Conservation (phyloP, 345 rosid genomes). For the Aquilaria sinensis region DNA sequence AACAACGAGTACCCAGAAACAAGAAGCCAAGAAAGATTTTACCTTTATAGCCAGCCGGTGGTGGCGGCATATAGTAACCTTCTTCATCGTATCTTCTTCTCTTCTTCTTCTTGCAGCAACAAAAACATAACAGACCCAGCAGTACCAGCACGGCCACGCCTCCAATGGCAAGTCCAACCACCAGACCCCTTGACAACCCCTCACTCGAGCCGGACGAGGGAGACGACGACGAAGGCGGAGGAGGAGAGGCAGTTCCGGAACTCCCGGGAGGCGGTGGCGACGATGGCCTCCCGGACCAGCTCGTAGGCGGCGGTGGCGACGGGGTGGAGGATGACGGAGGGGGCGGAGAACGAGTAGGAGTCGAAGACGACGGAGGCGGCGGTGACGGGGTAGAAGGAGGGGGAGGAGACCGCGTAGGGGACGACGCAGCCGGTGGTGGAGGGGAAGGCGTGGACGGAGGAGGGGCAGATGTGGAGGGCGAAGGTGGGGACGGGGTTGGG, state of each 20-base stretch:
- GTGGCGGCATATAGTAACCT: constrained; percentile 14
- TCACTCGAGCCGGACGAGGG: neutral
- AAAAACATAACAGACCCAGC: constrained; percentile 38
- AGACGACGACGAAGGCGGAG: constrained; percentile 27
- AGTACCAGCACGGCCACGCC: constrained; percentile 42
- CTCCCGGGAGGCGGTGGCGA: constrained; percentile 23
- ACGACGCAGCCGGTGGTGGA: constrained; percentile 23
- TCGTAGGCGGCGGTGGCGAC: constrained; percentile 26
- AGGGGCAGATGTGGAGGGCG: constrained; percentile 24
- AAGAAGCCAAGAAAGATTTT: constrained; percentile 4
- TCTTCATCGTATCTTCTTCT: constrained; percentile 24
- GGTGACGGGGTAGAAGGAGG: constrained; percentile 29
- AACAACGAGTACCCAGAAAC: too few species aligned
- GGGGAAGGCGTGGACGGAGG: constrained; percentile 29
- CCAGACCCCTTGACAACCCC: constrained; percentile 43
- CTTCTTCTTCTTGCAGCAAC: constrained; percentile 39
- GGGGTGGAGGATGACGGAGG: constrained; percentile 36
- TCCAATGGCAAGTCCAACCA: constrained; percentile 63
- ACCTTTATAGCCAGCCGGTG: constrained; percentile 31
- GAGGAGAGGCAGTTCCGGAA: constrained; percentile 20
- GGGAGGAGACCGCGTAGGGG: constrained; percentile 13
- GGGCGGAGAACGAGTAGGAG: constrained; percentile 22
- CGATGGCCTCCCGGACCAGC: constrained; percentile 16
- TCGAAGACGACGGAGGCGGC: constrained; percentile 21
- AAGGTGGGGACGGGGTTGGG: constrained; percentile 32